Evolutionary conservation across 2,329 filamentous ascomycete genomes (phyloP), one percentile per base, ranked within the genome.

Genomic region (Cladosporium austrohemisphaericum): DNA sequence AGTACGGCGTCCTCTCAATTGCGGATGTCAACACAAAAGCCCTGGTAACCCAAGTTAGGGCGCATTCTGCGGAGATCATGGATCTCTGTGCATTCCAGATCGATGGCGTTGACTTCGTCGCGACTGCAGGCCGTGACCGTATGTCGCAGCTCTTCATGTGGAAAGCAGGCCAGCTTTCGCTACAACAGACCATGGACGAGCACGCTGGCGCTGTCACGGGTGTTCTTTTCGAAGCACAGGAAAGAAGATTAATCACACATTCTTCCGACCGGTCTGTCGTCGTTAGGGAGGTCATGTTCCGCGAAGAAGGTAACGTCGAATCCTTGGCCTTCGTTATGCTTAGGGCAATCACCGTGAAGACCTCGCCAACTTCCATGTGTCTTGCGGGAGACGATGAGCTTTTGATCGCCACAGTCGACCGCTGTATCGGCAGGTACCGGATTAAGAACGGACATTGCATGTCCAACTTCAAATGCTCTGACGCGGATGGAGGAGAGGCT

Each of bases 91-190:
- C 94, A 4, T 82, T 83, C 59, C 80, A 88, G 57, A 76, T 76
- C 36, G 74, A 78, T 1, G 73, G 77, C 1, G 76, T 72, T 38
- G 78, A 81, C 28, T 73, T 95, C 37, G 76, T 97, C 58, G 92
- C 88, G 14, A 90, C 85, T 9, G 91, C 86, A 63, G 88, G 89
- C 28, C 80, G 93, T 56, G 93, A 98, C 68, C 84, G 93, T 43
- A 95, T 86, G n/a, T 81, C 92, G 1, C 93, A 98, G 65, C 72
- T 98, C n/a, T 97, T 96, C 64, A 70, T 69, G 2, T 85, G 94
- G 67, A 50, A 35, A 9, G 51, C 55, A 11, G 49, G 51, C 10
- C 45, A 50, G n/a, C 52, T 68, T 9, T 80, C 86, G 51, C 79
- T 96, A 50, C 80, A 95, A 44, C 93, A 98, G 66, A 98, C 93